Conservation (phyloP, 2,329 filamentous ascomycete species). For the Pseudocercospora ulei region DNA sequence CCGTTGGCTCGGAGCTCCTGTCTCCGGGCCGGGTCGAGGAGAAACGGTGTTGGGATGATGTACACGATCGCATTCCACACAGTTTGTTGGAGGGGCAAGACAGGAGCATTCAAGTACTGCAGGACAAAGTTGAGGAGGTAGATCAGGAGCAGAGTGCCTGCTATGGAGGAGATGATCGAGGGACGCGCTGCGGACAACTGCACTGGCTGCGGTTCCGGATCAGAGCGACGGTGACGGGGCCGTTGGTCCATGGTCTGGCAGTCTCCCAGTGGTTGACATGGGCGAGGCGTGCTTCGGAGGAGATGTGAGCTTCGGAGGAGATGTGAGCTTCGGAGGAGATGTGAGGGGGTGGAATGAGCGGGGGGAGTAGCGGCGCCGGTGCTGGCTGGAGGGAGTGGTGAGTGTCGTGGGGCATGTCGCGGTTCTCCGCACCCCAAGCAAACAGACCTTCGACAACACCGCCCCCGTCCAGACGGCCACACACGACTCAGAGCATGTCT, state of each 20-base stretch:
- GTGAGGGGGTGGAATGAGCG: too few relatives aligned
- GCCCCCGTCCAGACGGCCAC: too few relatives aligned
- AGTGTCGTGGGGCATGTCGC: too few relatives aligned
- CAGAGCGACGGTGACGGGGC: slow-evolving; percentile 11
- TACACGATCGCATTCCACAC: slow-evolving; percentile 55
- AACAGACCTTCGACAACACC: too few relatives aligned
- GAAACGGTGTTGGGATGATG: slow-evolving; percentile 47
- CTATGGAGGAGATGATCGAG: slow-evolving; percentile 20
- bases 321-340: too few relatives aligned
- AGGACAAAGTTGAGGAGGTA: slow-evolving; percentile 31
- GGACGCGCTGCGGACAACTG: slow-evolving; percentile 13
- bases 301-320: too few relatives aligned
- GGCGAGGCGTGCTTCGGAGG: not conserved
- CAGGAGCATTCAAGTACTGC: slow-evolving; percentile 27
- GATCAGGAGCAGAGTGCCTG: slow-evolving; percentile 23
- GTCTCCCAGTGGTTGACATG: not conserved
- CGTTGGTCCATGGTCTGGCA: slow-evolving; percentile 23
- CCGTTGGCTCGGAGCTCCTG: slow-evolving; percentile 27
- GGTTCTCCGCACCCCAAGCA: too few relatives aligned
- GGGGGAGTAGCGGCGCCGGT: too few relatives aligned
- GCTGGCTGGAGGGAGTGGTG: too few relatives aligned
- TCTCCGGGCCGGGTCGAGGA: slow-evolving; percentile 48
- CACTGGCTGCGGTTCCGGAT: slow-evolving; percentile 15
- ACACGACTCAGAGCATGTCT: too few relatives aligned
- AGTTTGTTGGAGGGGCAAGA: slow-evolving; percentile 41